Base-by-base conservation (phyloP, 257 asterid species). In the Jacaranda mimosifolia region DNA sequence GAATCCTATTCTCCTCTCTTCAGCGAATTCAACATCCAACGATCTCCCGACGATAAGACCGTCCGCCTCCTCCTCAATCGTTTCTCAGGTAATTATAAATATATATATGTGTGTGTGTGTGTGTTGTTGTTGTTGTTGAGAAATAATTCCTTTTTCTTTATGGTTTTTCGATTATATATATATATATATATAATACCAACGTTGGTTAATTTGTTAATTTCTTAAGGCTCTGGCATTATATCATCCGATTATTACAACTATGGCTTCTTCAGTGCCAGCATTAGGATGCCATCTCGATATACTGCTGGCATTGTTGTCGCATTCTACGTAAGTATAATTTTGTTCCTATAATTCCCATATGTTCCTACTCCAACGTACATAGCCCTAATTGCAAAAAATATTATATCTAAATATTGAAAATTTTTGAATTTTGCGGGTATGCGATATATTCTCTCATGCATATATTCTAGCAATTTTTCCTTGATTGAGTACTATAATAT, bases 261-360 rank as follows among this genome's bases (percentile, higher is more conserved):
- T 84, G 97, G 96, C 15, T 92, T 89, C 87, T 92, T 90, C 74
- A 90, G 97, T 74, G 93, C 96, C 73, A 74, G 77, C 68, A 86
- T 92, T 63, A 92, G 86, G 87, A 79, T 92, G 89, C 97, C 97
- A 10, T 85, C 94, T 35, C 76, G 72, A 49, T 78, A 87, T 48
- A 86, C 96, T 1, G 96, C 97, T 8, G 97, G 96, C 66, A 83
- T 90, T 66, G 91, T 86, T 73, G 96, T 92, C 45, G 97, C 94
- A 2, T 92, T 92, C 76, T 92, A 92, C 81, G 96, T 92, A 76
- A 81, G 94, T 68, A 42, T 11, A 46, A 26, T 26, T 26, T 26
- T 26, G 2, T 26, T 26, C 32, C 32, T 26, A 26, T 26, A 26
- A 26, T 26, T 26, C 32, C 32, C 2, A 26, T 26, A 26, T 26